Evolutionary conservation across 768 basidiomycete species (phyloP).

Genomic region (Pholiota conissans): DNA sequence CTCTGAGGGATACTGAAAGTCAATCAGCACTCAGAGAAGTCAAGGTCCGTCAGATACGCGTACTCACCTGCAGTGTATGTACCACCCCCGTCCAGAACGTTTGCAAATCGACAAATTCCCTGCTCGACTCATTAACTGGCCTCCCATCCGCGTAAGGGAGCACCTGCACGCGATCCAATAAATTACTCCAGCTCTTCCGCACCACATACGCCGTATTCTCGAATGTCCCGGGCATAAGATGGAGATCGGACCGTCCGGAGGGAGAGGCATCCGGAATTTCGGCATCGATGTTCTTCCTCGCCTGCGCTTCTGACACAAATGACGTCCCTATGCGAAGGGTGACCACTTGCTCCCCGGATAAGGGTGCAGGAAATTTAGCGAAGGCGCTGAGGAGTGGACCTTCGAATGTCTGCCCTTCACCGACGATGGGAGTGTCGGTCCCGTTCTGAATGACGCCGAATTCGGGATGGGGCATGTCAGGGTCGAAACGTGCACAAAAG

Average conservation of each 20-base stretch:
- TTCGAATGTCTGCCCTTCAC: constrained; percentile 26
- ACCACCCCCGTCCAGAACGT: constrained; percentile 64
- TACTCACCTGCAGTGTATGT: constrained; percentile 56
- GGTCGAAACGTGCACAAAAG: constrained; percentile 61
- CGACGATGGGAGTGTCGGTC: constrained; percentile 22
- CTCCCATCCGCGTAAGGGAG: constrained; percentile 37
- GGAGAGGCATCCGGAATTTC: constrained; percentile 24
- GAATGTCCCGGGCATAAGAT: constrained; percentile 29
- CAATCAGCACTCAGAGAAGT: neutral
- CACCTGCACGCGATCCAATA: constrained; percentile 51
- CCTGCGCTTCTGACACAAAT: constrained; percentile 73
- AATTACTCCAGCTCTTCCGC: constrained; percentile 56
- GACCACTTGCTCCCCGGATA: constrained; percentile 27
- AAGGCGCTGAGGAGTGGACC: constrained; percentile 55
- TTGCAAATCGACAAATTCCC: constrained; percentile 37
- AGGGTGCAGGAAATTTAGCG: constrained; percentile 38
- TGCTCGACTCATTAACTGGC: constrained; percentile 24
- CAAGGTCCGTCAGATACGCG: too few relatives aligned
- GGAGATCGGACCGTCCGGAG: neutral
- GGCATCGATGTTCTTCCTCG: constrained; percentile 47
- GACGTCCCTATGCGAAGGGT: constrained; percentile 68
- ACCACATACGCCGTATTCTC: constrained; percentile 51
- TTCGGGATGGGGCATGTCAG: constrained; percentile 31
- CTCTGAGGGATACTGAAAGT: constrained; percentile 71
- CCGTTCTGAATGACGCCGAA: constrained; percentile 52